phyloP scores from a whole-genome alignment of 1,284 basidiomycete genomes.

The Boletellus deceptivus region DNA sequence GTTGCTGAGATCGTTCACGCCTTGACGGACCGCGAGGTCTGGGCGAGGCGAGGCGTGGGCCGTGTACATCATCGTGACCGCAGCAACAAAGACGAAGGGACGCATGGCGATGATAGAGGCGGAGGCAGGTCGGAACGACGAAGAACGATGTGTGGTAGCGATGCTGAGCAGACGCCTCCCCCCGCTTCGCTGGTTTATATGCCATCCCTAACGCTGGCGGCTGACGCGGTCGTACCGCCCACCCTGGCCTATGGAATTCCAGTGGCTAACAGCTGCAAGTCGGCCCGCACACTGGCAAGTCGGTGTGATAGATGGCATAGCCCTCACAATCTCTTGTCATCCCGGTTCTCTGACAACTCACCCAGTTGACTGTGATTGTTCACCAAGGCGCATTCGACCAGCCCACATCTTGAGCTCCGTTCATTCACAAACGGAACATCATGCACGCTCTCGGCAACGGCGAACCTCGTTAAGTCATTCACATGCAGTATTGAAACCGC shows the following conservation, averaged over 20 bases:
- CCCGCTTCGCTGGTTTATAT: conserved; percentile 18
- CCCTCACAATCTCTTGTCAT: neutral
- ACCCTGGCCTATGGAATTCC: neutral
- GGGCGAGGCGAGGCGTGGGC: conserved; percentile 23
- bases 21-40: conserved; percentile 20
- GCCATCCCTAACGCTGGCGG: conserved; percentile 12
- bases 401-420: neutral
- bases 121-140: conserved; percentile 1
- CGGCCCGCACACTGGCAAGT: neutral
- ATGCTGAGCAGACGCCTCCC: neutral
- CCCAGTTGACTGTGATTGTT: neutral
- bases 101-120: conserved; percentile 27
- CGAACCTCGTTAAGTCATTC: neutral
- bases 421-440: conserved; percentile 4
- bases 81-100: conserved; percentile 22
- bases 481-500: conserved; percentile 2
- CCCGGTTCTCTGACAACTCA: neutral
- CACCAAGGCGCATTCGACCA: neutral
- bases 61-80: conserved; percentile 23
- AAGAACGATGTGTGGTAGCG: neutral
- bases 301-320: neutral
- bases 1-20: conserved; percentile 19
- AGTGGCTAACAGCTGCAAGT: conserved; percentile 17
- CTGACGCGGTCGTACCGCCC: conserved; percentile 15
- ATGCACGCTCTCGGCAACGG: conserved; percentile 1